Conservation (phyloP, 1,284 basidiomycete species). For the Ceratobasidium theobromae region DNA sequence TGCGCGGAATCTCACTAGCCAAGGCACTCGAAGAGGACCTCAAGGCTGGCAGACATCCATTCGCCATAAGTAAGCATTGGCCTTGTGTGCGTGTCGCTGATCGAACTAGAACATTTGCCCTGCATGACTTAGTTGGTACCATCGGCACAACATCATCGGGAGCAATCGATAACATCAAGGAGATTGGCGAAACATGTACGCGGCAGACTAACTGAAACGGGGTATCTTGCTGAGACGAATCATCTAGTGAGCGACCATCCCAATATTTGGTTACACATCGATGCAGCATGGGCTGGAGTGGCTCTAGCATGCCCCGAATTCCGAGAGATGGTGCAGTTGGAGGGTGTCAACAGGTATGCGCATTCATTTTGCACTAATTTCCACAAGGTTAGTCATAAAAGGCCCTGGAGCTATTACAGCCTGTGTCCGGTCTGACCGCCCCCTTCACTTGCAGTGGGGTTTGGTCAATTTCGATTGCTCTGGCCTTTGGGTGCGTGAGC, state of each 20-base stretch:
- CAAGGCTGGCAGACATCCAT: constrained; percentile 65
- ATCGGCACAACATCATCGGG: constrained; percentile 91
- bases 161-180: constrained; percentile 77
- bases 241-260: constrained; percentile 60
- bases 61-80: constrained; percentile 68
- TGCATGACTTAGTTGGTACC: constrained; percentile 81
- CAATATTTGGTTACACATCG: constrained; percentile 84
- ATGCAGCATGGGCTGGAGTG: constrained; percentile 90
- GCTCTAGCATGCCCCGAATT: constrained; percentile 78
- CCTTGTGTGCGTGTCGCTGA: background rate
- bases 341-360: constrained; percentile 74
- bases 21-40: constrained; percentile 70
- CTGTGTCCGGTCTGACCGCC: too few species aligned
- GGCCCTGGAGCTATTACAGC: background rate
- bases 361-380: constrained; percentile 89
- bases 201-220: constrained; percentile 26
- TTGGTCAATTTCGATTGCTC: constrained; percentile 88
- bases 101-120: background rate
- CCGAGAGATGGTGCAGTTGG: constrained; percentile 61
- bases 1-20: constrained; percentile 68
- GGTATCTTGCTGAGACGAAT: background rate
- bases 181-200: constrained; percentile 73
- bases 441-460: too few species aligned
- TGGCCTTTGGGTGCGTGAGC: constrained; percentile 74
- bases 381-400: constrained; percentile 67